Conservation (phyloP, 306 rosid species). For the Lupinus albus region DNA sequence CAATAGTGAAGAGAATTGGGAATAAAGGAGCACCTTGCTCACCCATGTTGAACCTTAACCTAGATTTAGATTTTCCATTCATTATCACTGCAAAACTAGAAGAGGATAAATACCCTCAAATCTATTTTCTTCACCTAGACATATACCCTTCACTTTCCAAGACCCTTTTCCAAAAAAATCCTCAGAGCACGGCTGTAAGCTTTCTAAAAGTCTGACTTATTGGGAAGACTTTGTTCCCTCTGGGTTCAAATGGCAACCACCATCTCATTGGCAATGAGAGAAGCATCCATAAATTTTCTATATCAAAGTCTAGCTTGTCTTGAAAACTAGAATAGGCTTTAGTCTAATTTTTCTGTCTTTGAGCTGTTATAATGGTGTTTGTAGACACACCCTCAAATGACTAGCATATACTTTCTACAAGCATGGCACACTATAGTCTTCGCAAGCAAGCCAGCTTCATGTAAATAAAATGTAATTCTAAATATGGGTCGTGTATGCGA, state of each 20-base stretch:
- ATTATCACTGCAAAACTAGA: neutral
- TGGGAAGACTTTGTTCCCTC: no score
- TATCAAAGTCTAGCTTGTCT: neutral
- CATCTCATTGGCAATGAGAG: neutral
- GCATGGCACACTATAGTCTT: neutral
- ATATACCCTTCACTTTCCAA: neutral
- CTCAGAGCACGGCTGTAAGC: neutral
- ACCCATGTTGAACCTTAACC: no score
- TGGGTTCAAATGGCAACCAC: neutral
- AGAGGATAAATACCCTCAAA: neutral
- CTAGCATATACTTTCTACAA: slow-evolving; percentile 21
- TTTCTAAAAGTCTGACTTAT: neutral
- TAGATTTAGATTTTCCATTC: neutral
- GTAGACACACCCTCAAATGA: slow-evolving; percentile 14
- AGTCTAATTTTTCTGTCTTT: neutral
- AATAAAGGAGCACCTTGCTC: no score
- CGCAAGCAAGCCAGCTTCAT: slow-evolving; percentile 30
- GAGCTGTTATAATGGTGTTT: slow-evolving; percentile 16
- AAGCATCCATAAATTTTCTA: neutral
- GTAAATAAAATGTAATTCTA: slow-evolving; percentile 18
- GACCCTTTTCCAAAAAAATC: neutral
- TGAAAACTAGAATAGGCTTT: slow-evolving; percentile 30
- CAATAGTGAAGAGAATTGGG: no score
- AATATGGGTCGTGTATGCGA: slow-evolving; percentile 24
- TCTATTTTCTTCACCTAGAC: neutral